Conservation (phyloP, 179 eudicot genomes). For the Gypsophila paniculata region DNA sequence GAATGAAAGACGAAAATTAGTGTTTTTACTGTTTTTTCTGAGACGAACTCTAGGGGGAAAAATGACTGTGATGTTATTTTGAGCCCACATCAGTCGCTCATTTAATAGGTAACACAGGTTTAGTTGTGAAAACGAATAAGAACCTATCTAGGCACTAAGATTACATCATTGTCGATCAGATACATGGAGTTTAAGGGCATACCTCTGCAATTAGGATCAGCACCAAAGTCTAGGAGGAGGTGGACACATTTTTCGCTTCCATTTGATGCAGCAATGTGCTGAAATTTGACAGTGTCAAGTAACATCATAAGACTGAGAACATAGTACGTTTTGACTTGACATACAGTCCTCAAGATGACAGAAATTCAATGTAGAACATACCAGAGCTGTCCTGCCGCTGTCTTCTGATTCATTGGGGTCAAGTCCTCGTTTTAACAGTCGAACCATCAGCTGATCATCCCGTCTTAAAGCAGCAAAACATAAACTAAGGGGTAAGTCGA, state of each 20-base stretch:
- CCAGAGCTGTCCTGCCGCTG: conserved; percentile 77
- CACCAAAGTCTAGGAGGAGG: conserved; percentile 72
- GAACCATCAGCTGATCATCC: conserved; percentile 63
- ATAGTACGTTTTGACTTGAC: not conserved
- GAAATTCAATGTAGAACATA: conserved; percentile 22
- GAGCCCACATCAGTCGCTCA: no score
- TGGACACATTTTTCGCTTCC: conserved; percentile 76
- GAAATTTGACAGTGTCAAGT: conserved; percentile 17
- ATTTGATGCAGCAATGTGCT: conserved; percentile 89
- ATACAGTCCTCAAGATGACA: not conserved
- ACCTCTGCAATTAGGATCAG: conserved; percentile 87
- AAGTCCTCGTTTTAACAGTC: conserved; percentile 67
- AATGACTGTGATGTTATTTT: no score
- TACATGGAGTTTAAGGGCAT: conserved; percentile 13
- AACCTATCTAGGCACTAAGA: no score
- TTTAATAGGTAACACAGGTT: no score
- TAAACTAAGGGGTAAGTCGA: conserved; percentile 76
- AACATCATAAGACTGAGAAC: not conserved
- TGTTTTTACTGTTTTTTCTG: not conserved
- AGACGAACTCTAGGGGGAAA: no score
- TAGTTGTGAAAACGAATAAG: no score
- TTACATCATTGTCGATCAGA: not conserved
- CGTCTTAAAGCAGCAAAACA: conserved; percentile 82
- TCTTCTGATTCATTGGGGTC: conserved; percentile 92
- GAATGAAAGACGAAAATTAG: not conserved